These are phyloP conservation scores for Cryptococcus sp. DNA, from an alignment of 1,284 basidiomycete species.

Conservation along the genomic window DNA sequence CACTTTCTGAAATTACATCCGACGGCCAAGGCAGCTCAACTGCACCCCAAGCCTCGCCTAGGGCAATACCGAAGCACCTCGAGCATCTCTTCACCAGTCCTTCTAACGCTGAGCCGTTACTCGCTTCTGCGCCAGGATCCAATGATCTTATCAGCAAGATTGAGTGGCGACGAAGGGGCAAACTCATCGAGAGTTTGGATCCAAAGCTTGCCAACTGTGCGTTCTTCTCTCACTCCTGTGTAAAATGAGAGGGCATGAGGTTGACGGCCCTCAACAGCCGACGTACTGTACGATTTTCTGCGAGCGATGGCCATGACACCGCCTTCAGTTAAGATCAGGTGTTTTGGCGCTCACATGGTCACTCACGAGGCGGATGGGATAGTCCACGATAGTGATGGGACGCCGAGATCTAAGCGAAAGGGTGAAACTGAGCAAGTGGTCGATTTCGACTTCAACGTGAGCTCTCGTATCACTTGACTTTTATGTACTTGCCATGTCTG, in stretches of 20 bases:
- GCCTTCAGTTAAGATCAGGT: slow-evolving; percentile 30
- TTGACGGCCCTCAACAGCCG: slow-evolving; percentile 20
- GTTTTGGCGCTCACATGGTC: slow-evolving; percentile 29
- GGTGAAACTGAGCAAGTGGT: slow-evolving; percentile 32
- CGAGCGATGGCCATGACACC: slow-evolving; percentile 26
- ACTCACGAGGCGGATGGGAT: slow-evolving; percentile 21
- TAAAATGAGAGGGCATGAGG: background rate
- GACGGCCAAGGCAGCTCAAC: slow-evolving; percentile 1
- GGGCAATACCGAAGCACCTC: slow-evolving; percentile 17
- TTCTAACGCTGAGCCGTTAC: slow-evolving; percentile 33
- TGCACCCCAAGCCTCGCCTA: background rate
- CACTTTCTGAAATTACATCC: slow-evolving; percentile 2
- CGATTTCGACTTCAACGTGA: slow-evolving; percentile 46
- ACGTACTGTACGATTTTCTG: slow-evolving; percentile 42
- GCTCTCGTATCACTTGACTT: slow-evolving; percentile 4
- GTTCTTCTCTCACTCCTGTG: slow-evolving; percentile 7
- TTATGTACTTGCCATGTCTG: background rate
- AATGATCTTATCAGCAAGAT: slow-evolving; percentile 12
- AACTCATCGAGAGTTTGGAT: slow-evolving; percentile 24
- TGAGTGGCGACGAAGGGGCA: slow-evolving; percentile 10
- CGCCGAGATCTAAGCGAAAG: slow-evolving; percentile 11
- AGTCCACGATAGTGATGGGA: slow-evolving; percentile 26
- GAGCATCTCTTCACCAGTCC: slow-evolving; percentile 34
- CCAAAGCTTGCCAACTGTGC: slow-evolving; percentile 29
- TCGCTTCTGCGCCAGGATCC: slow-evolving; percentile 14